A percentile compares a stretch with the other conserved stretches of the same genome.
phyloP scores from a whole-genome alignment of 2,329 filamentous ascomycete species.

The Ramichloridium luteum region DNA sequence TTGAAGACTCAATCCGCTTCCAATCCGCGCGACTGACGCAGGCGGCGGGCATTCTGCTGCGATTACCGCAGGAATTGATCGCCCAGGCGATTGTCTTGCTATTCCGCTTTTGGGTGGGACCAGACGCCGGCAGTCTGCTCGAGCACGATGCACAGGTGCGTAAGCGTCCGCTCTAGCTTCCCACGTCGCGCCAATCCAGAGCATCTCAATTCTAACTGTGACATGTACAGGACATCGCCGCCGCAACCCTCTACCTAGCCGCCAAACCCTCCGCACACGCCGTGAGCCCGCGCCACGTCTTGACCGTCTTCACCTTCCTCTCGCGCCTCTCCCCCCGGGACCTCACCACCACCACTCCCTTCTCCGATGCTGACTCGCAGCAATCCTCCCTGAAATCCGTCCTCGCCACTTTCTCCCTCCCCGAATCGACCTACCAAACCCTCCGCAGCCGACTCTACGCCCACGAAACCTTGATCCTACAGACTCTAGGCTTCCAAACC shows the following conservation, averaged over 20 bases:
- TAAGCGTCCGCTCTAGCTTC: neutral
- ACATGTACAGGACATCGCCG: slow-evolving; percentile 57
- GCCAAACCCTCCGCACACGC: slow-evolving; percentile 72
- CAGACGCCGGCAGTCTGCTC: slow-evolving; percentile 37
- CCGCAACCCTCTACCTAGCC: slow-evolving; percentile 66
- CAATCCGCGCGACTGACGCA: slow-evolving; percentile 63
- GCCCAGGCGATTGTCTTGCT: slow-evolving; percentile 75
- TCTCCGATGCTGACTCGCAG: neutral
- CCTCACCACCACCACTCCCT: slow-evolving; percentile 18
- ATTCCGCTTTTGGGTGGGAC: slow-evolving; percentile 64
- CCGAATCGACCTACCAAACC: slow-evolving; percentile 58
- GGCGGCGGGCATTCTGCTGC: slow-evolving; percentile 66
- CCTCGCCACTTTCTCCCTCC: slow-evolving; percentile 43
- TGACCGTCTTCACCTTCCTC: slow-evolving; percentile 78
- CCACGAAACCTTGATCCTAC: slow-evolving; percentile 67
- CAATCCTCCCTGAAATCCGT: neutral
- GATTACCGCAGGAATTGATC: slow-evolving; percentile 73
- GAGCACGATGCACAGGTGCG: slow-evolving; percentile 42
- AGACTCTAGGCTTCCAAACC: slow-evolving; percentile 65
- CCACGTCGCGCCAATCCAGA: slow-evolving; percentile 1
- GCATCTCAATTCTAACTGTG: slow-evolving; percentile 6
- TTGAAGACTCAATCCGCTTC: slow-evolving; percentile 61
- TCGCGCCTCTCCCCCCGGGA: slow-evolving; percentile 48
- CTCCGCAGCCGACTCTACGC: slow-evolving; percentile 53
- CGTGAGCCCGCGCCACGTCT: slow-evolving; percentile 63